Evolutionary conservation across 2,329 filamentous ascomycete species (phyloP).

Genomic region (Colletotrichum graminicola): DNA sequence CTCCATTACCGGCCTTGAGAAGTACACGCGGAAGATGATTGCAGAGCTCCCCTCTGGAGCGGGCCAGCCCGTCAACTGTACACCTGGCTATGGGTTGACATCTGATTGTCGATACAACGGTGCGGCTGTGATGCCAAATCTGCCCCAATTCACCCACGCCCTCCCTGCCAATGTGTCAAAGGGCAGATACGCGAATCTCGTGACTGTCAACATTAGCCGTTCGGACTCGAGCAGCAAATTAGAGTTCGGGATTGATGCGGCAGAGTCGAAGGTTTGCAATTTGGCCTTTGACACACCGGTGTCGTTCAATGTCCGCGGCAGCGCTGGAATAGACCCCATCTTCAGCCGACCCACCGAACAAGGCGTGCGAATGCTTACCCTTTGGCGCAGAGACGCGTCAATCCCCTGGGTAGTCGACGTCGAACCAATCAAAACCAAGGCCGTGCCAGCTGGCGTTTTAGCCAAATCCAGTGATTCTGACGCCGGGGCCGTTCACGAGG

Average conservation of each 20-base stretch:
- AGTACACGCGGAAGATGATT: conserved; percentile 77
- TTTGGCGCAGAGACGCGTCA: conserved; percentile 88
- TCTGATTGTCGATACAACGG: conserved; percentile 79
- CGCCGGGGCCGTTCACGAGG: conserved; percentile 42
- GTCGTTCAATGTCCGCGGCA: conserved; percentile 73
- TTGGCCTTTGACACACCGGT: conserved; percentile 72
- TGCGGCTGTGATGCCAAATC: conserved; percentile 68
- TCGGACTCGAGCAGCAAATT: conserved; percentile 59
- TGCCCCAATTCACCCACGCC: conserved; percentile 50
- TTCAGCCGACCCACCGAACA: conserved; percentile 73
- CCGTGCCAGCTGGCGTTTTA: not conserved
- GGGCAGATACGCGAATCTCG: conserved; percentile 66
- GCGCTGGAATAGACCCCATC: conserved; percentile 69
- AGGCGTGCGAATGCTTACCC: conserved; percentile 75
- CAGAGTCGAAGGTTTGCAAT: conserved; percentile 83
- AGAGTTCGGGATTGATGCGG: conserved; percentile 74
- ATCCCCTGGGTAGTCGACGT: conserved; percentile 82
- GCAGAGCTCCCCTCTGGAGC: conserved; percentile 77
- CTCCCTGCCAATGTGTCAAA: conserved; percentile 54
- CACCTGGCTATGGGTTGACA: conserved; percentile 59
- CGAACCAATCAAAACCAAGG: conserved; percentile 54
- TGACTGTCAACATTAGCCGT: conserved; percentile 72
- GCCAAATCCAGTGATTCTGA: conserved; percentile 26
- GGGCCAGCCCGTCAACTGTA: conserved; percentile 70
- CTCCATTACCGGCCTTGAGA: conserved; percentile 76